Evolutionary conservation across 2,329 filamentous ascomycete species (phyloP).

Genomic region (Fusarium nodosum): DNA sequence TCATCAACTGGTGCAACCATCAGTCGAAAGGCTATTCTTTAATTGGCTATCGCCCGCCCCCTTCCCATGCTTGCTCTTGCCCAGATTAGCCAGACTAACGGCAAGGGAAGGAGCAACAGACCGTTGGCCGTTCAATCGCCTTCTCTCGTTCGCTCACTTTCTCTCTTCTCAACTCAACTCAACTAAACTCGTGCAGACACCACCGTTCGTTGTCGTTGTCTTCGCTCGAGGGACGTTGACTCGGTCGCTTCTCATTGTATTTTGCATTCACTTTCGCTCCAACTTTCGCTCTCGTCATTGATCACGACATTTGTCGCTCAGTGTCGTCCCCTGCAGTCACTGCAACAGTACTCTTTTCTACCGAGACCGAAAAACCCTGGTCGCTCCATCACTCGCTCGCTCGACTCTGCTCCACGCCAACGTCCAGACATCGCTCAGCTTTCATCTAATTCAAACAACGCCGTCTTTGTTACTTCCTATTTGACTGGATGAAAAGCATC

Average conservation of each 20-base stretch:
- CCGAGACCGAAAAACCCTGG: constrained; percentile 40
- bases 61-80: constrained; percentile 30
- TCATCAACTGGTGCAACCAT: constrained; percentile 26
- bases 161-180: constrained; percentile 21
- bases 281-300: constrained; percentile 32
- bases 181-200: constrained; percentile 26
- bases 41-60: constrained; percentile 36
- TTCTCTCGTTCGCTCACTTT: constrained; percentile 22
- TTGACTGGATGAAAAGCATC: constrained; percentile 34
- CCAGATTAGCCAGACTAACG: constrained; percentile 38
- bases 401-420: constrained; percentile 40
- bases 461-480: constrained; percentile 35
- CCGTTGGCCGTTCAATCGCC: constrained; percentile 41
- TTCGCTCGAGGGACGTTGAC: constrained; percentile 26
- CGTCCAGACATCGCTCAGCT: constrained; percentile 30
- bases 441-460: constrained; percentile 48
- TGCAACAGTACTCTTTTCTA: constrained; percentile 1
- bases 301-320: constrained; percentile 25
- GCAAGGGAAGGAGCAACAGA: constrained; percentile 40
- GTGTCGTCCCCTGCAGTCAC: constrained; percentile 35
- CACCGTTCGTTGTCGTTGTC: constrained; percentile 38
- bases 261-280: constrained; percentile 28
- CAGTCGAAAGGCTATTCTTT: constrained; percentile 13
- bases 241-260: constrained; percentile 31
- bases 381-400: constrained; percentile 38